These are phyloP conservation scores for Kokia cookei DNA, from an alignment of 441 rosid species.

Conservation along the genomic window DNA sequence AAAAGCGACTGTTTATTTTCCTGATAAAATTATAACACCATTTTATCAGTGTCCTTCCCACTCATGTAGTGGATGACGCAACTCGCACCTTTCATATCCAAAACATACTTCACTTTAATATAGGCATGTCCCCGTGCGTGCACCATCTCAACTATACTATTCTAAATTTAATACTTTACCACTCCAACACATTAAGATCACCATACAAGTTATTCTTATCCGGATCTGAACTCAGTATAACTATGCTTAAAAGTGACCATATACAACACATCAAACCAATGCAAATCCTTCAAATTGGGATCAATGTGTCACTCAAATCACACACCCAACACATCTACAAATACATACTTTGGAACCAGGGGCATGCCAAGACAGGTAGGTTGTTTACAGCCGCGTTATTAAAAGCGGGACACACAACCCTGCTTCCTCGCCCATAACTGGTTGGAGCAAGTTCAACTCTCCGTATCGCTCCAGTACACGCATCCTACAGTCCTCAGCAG, in stretches of 20 bases:
- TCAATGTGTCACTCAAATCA: conserved; percentile 5
- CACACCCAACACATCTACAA: conserved; percentile 4
- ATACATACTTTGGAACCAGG: neutral
- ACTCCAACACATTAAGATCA: neutral
- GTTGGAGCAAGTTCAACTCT: conserved; percentile 71
- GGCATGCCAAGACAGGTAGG: neutral
- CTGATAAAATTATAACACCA: neutral
- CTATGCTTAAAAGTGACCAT: neutral
- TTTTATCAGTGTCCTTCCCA: neutral
- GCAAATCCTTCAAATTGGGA: neutral
- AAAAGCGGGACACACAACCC: conserved; percentile 60
- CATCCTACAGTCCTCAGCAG: conserved; percentile 94
- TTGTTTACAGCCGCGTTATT: conserved; percentile 66
- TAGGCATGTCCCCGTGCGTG: neutral
- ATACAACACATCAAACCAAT: conserved; percentile 9
- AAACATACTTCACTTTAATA: neutral
- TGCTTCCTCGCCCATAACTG: conserved; percentile 70
- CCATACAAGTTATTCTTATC: neutral
- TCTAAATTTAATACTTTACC: neutral
- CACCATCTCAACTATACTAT: neutral
- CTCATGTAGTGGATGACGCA: neutral
- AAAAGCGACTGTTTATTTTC: neutral
- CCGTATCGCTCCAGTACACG: conserved; percentile 84
- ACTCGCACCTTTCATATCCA: neutral
- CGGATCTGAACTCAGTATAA: neutral